Evolutionary conservation across 306 rosid species (phyloP).

Genomic region (Quercus alba): DNA sequence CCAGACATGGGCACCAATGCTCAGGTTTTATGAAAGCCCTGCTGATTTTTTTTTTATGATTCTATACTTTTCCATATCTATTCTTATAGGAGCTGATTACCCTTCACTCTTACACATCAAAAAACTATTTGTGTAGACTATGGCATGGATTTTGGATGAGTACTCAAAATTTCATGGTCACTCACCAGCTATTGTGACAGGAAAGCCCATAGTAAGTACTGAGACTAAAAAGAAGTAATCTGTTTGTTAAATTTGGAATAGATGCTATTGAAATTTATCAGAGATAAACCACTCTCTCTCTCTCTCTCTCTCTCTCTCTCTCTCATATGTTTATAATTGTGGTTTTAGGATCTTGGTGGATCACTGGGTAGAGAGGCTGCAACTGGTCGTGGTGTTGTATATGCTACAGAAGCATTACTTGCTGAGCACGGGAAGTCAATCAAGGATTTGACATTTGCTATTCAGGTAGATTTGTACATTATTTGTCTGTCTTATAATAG

Average conservation of each 20-base stretch:
- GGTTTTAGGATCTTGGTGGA: conserved; percentile 55
- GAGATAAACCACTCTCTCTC: background rate
- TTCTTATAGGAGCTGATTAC: background rate
- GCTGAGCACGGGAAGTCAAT: conserved; percentile 55
- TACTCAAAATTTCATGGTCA: conserved; percentile 67
- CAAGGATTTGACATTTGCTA: conserved; percentile 45
- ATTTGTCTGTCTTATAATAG: background rate
- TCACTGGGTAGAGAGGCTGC: conserved; percentile 71
- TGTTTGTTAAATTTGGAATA: background rate
- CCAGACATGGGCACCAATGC: conserved; percentile 73
- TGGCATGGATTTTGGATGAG: conserved; percentile 74
- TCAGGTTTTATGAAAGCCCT: conserved; percentile 28
- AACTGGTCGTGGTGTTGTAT: conserved; percentile 65
- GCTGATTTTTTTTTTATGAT: background rate
- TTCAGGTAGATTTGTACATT: conserved; percentile 39
- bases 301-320: background rate
- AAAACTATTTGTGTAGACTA: conserved; percentile 31
- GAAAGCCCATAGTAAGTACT: conserved; percentile 56
- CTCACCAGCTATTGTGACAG: conserved; percentile 66
- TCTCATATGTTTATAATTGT: background rate
- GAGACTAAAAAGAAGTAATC: background rate
- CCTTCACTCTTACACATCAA: background rate
- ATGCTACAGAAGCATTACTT: conserved; percentile 57
- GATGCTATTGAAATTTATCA: background rate
- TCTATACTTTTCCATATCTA: background rate